phyloP scores from a whole-genome alignment of 257 asterid genomes.

The Striga asiatica region DNA sequence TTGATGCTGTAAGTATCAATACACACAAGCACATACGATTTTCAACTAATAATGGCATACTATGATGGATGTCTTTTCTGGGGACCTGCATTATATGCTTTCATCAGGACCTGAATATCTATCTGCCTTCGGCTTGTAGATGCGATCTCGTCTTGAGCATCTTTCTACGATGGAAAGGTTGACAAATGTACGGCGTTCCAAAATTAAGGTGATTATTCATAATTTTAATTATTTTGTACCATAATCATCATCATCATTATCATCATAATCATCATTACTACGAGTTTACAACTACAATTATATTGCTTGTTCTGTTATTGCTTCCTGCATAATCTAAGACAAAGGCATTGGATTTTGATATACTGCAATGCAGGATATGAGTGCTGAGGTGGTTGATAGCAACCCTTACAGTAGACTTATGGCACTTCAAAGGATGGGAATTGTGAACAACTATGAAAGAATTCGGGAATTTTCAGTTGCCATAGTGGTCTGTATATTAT shows the following conservation, averaged over 20 bases:
- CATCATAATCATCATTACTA: too few species aligned
- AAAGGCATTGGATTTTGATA: constrained; percentile 2
- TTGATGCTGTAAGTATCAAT: not conserved
- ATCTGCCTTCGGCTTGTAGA: constrained; percentile 32
- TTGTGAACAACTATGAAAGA: constrained; percentile 83
- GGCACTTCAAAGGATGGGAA: constrained; percentile 99
- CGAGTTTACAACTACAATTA: too few species aligned
- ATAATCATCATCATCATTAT: too few species aligned
- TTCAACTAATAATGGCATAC: not conserved
- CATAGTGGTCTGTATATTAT: constrained; percentile 62
- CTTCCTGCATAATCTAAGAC: not conserved
- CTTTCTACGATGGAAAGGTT: constrained; percentile 32
- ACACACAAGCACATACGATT: too few species aligned
- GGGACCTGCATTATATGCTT: not conserved
- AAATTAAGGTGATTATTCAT: constrained; percentile 61
- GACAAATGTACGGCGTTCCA: constrained; percentile 42
- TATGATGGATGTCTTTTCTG: not conserved
- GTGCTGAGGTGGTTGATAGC: constrained; percentile 93
- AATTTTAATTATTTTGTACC: too few species aligned
- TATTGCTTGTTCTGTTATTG: not conserved
- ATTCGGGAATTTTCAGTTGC: constrained; percentile 83
- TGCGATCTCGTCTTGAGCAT: constrained; percentile 42
- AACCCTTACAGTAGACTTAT: constrained; percentile 96
- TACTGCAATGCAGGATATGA: constrained; percentile 56
- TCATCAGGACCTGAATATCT: constrained; percentile 12